Evolutionary conservation across 2,329 filamentous ascomycete genomes (phyloP).

Genomic region (Orbilia ellipsospora): DNA sequence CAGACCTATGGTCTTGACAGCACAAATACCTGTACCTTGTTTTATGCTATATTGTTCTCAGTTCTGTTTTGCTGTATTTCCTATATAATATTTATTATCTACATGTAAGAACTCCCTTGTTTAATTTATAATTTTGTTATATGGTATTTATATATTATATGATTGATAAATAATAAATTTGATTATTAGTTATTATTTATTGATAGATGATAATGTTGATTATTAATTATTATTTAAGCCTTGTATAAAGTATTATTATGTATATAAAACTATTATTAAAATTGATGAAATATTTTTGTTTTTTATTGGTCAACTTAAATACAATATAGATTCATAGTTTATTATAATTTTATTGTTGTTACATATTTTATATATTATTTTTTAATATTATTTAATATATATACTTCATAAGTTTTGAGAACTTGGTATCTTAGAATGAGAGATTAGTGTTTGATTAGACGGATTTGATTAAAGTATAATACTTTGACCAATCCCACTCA

Average conservation of each 20-base stretch:
- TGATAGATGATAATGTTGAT: not conserved
- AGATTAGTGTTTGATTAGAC: not conserved
- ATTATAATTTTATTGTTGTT: not conserved
- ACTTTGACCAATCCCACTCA: not conserved
- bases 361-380: not conserved
- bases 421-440: not conserved
- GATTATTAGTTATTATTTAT: not conserved
- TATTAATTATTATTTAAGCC: constrained; percentile 10
- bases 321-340: not conserved
- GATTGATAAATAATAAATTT: not conserved
- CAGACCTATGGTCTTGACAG: not conserved
- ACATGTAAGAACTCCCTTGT: not conserved
- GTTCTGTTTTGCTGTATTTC: too few relatives aligned
- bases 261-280: constrained; percentile 13
- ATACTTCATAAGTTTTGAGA: not conserved
- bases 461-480: not conserved
- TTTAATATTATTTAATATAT: not conserved
- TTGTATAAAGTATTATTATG: constrained; percentile 14
- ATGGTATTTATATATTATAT: too few relatives aligned
- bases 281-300: constrained; percentile 7
- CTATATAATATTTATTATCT: not conserved
- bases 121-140: constrained; percentile 1
- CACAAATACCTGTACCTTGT: too few relatives aligned
- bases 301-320: constrained; percentile 12
- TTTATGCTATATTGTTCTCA: too few relatives aligned